Base-by-base conservation (phyloP, 108 stramenopile genomes). In the Pseudonitzschia multistriata region DNA sequence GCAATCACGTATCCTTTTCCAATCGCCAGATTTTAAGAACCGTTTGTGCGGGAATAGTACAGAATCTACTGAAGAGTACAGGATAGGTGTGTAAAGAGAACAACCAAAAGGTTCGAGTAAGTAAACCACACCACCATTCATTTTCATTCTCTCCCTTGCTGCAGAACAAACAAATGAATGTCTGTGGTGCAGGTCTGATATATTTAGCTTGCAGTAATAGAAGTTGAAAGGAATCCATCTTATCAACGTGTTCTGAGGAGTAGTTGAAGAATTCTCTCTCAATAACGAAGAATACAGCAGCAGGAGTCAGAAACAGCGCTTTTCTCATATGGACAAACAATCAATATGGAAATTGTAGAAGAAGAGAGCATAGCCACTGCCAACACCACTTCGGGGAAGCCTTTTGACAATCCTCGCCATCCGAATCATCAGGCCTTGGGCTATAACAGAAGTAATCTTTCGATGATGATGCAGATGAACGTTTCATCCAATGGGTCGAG, bases 351-450 rank as follows among this genome's bases (percentile, higher is more conserved):
- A 35, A 30, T 55, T 55, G 31, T 59, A 33, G 57, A 59, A 59
- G 57, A 59, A 30, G 57, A 59, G 35, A 59, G 35, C 57, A 59
- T 36, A 17, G n/a, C 21, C 11, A 59, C 57, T 30, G 35, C 57
- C 3, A 59, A 21, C n/a, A 27, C 27, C 30, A 5, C 54, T 24
- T 21, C 54, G 19, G 54, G 54, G 14, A 30, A 30, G 54, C 22
- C 14, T 27, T 36, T 30, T n/a, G 34, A 0, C 34, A 33, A 34
- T 30, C 8, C 14, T 7, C 29, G n/a, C 11, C 29, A 33, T 30
- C 31, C 19, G 5, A 25, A 34, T 35, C 8, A 59, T 33, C 31
- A 33, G 7, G n/a, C 57, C 5, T 30, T 34, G 19, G 57, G 21
- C 0, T 5, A 4, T 6, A 30, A 27, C 22, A 55, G 42, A 45